These are phyloP conservation scores for Striga hermonthica DNA, from an alignment of 305 asterid genomes.

Conservation along the genomic window DNA sequence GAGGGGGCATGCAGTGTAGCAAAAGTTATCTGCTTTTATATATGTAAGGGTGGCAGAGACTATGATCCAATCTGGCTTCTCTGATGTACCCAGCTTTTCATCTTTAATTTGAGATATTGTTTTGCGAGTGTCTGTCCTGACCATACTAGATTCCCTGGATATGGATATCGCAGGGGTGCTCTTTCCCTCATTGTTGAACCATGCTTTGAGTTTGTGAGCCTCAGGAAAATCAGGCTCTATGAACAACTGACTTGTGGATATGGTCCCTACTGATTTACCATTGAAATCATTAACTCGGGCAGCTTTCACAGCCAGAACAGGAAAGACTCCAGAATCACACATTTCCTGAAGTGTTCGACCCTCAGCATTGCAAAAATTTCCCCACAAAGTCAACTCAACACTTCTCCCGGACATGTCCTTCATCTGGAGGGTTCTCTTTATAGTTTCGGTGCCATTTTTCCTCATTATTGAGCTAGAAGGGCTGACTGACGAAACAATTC, in stretches of 20 bases:
- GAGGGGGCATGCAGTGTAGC: constrained; percentile 76
- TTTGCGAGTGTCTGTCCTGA: constrained; percentile 60
- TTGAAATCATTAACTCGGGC: constrained; percentile 56
- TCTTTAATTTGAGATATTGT: constrained; percentile 84
- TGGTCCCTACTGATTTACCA: constrained; percentile 59
- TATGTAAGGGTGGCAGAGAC: constrained; percentile 65
- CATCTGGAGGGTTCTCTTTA: constrained; percentile 71
- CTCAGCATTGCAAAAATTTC: constrained; percentile 76
- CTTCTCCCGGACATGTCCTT: constrained; percentile 82
- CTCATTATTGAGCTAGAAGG: constrained; percentile 75
- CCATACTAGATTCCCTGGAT: constrained; percentile 58
- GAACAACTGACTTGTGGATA: constrained; percentile 60
- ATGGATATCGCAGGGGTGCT: constrained; percentile 55
- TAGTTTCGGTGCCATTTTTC: constrained; percentile 81
- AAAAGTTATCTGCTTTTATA: constrained; percentile 65
- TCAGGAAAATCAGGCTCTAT: constrained; percentile 88
- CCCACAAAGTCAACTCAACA: constrained; percentile 83
- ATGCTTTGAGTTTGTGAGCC: constrained; percentile 55
- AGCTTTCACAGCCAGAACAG: constrained; percentile 88
- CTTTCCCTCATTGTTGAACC: constrained; percentile 80
- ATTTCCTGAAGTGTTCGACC: constrained; percentile 67
- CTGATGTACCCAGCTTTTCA: constrained; percentile 82
- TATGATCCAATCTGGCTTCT: constrained; percentile 90
- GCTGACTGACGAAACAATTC: constrained; percentile 64
- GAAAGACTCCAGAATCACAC: constrained; percentile 76